Percentiles rank a stretch among this genome's conserved stretches.
These are phyloP conservation scores for Trypanosoma congolense DNA, from an alignment of 208 protist genomes.

Conservation along the genomic window DNA sequence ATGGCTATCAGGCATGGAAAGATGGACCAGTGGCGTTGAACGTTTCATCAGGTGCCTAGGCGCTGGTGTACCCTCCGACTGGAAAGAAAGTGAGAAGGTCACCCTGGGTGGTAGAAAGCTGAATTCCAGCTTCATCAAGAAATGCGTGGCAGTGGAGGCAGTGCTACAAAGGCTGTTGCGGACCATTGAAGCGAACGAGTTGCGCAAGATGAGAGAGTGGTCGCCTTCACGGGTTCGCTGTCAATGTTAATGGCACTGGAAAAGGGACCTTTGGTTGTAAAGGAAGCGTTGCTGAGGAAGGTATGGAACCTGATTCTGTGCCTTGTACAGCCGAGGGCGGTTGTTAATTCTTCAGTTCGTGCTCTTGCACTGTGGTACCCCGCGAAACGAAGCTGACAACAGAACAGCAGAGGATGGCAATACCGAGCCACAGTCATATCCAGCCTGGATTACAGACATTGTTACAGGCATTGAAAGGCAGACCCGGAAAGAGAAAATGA, in stretches of 20 bases:
- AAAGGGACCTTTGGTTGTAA: not conserved
- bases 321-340: not conserved
- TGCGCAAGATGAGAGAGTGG: not conserved
- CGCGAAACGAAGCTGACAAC: not conserved
- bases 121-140: conserved; percentile 14
- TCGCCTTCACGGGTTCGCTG: not conserved
- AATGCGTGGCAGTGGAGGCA: conserved; percentile 14
- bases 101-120: not conserved
- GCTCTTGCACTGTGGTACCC: not conserved
- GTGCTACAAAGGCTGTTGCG: not conserved
- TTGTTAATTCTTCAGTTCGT: conserved; percentile 2
- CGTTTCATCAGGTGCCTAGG: conserved; percentile 8
- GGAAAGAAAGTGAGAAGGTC: not conserved
- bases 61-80: conserved; percentile 3
- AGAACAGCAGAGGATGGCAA: not conserved
- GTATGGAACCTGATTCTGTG: not conserved
- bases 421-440: not conserved
- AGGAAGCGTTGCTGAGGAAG: not conserved
- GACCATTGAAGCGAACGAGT: not conserved
- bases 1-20: no score
- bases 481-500: not conserved
- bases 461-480: not conserved
- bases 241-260: not conserved
- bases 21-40: conserved; percentile 11
- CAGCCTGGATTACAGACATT: not conserved